Evolutionary conservation across 768 basidiomycete species (phyloP).

Genomic region (Mycena floridula): DNA sequence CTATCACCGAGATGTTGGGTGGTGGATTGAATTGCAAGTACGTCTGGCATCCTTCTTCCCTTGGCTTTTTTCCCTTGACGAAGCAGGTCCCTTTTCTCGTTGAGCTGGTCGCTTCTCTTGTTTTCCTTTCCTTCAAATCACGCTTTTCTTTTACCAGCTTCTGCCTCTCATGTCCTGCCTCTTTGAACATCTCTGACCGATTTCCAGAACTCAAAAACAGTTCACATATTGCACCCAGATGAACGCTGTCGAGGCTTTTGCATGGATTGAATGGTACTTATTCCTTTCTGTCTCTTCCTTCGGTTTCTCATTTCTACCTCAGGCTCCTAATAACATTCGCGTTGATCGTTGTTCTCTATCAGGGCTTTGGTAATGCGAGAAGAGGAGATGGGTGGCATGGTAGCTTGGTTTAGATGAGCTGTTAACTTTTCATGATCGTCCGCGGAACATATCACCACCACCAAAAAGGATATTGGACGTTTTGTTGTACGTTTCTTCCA

Average conservation of each 20-base stretch:
- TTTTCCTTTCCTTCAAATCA: no score
- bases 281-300: not conserved
- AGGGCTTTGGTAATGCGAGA: constrained; percentile 51
- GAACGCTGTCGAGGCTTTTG: constrained; percentile 51
- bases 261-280: constrained; percentile 47
- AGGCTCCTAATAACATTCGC: constrained; percentile 65
- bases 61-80: not conserved
- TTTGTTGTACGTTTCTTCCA: no score
- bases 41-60: constrained; percentile 13
- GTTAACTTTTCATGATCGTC: no score
- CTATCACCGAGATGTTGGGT: constrained; percentile 59
- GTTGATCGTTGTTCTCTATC: constrained; percentile 50
- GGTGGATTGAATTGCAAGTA: constrained; percentile 69
- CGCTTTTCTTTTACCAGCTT: no score
- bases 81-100: no score
- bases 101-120: no score
- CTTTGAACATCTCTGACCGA: not conserved
- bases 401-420: no score
- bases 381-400: constrained; percentile 67
- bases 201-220: constrained; percentile 12
- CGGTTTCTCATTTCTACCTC: constrained; percentile 1
- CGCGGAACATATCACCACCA: no score
- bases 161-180: no score
- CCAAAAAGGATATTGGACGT: no score
- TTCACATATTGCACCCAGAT: constrained; percentile 48